Evolutionary conservation across 169 alveolate genomes (phyloP).

Genomic region (Babesia bigemina): DNA sequence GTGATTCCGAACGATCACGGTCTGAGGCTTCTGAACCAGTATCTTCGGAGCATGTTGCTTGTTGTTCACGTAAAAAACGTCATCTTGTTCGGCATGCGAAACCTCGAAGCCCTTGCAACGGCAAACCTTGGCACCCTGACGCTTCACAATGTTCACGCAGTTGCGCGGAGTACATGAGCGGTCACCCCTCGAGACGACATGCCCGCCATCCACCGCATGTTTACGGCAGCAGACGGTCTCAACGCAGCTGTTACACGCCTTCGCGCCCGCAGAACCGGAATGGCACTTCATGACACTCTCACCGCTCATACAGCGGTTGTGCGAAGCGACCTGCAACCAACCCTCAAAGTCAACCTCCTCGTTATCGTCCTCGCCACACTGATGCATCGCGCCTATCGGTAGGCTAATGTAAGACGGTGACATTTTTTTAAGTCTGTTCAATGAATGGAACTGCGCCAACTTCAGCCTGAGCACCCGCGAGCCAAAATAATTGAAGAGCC

Average conservation of each 20-base stretch:
- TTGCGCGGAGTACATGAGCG: slow-evolving; percentile 20
- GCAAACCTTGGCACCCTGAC: slow-evolving; percentile 20
- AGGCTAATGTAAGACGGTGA: slow-evolving; percentile 1
- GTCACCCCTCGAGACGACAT: background rate
- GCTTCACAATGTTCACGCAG: slow-evolving; percentile 30
- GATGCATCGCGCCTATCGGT: slow-evolving; percentile 16
- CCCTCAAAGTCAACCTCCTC: slow-evolving; percentile 72
- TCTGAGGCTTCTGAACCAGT: slow-evolving; percentile 77
- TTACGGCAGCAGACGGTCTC: slow-evolving; percentile 22
- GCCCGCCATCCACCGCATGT: slow-evolving; percentile 3
- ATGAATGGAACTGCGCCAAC: slow-evolving; percentile 1
- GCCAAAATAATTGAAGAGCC: slow-evolving; percentile 16
- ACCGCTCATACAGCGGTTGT: background rate
- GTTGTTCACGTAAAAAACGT: slow-evolving; percentile 71
- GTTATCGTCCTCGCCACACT: slow-evolving; percentile 56
- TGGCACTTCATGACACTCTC: slow-evolving; percentile 45
- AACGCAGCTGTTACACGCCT: slow-evolving; percentile 13
- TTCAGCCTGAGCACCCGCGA: slow-evolving; percentile 8
- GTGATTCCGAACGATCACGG: slow-evolving; percentile 77
- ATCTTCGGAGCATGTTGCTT: slow-evolving; percentile 77
- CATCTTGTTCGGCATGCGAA: slow-evolving; percentile 20
- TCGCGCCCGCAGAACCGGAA: background rate
- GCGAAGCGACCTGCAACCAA: slow-evolving; percentile 59
- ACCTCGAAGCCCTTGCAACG: slow-evolving; percentile 24
- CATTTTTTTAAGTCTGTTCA: slow-evolving; percentile 3